Conservation (phyloP, 257 asterid species). For the Cinchona pubescens region DNA sequence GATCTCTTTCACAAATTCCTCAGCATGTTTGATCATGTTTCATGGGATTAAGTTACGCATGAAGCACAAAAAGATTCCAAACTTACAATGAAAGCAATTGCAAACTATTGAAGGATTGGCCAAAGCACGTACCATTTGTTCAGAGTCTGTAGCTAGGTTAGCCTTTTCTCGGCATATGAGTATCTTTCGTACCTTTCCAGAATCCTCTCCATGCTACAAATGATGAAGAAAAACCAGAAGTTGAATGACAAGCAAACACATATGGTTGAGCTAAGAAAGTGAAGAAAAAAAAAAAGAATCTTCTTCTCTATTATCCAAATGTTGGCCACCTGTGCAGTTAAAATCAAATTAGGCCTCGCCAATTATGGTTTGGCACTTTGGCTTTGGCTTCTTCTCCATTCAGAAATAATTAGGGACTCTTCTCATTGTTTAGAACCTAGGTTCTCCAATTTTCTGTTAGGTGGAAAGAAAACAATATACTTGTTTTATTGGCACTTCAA, state of each 20-base stretch:
- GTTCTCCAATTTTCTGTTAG: too few relatives aligned
- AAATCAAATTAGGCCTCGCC: too few relatives aligned
- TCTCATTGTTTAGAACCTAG: too few relatives aligned
- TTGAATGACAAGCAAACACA: constrained; percentile 11
- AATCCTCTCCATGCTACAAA: constrained; percentile 59
- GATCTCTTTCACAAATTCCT: background rate
- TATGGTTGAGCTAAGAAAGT: background rate
- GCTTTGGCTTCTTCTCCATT: too few relatives aligned
- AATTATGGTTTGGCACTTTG: too few relatives aligned
- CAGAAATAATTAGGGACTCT: too few relatives aligned
- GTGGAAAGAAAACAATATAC: too few relatives aligned
- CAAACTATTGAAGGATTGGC: constrained; percentile 4
- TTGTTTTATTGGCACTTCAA: too few relatives aligned
- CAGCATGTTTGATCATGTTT: background rate
- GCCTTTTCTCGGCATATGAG: constrained; percentile 39
- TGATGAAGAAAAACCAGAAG: constrained; percentile 5
- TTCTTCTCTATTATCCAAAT: too few relatives aligned
- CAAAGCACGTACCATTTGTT: constrained; percentile 49
- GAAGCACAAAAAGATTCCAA: background rate
- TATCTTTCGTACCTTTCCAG: constrained; percentile 60
- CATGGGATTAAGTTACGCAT: background rate
- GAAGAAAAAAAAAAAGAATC: too few relatives aligned
- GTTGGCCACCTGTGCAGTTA: too few relatives aligned
- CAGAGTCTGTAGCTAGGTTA: constrained; percentile 20
- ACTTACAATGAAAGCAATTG: constrained; percentile 10